phyloP scores from a whole-genome alignment of 441 rosid species.

The Gossypium schwendimanii region DNA sequence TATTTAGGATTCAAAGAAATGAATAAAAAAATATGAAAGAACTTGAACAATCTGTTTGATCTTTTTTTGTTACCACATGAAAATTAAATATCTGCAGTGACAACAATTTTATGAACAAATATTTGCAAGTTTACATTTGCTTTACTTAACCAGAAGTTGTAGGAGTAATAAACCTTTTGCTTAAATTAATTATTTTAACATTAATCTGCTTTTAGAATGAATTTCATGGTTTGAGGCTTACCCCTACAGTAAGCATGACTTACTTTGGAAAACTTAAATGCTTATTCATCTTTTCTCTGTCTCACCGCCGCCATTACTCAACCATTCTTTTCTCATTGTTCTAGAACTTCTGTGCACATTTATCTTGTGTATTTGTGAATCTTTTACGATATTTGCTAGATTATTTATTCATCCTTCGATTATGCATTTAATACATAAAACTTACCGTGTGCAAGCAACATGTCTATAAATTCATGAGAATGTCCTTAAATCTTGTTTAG shows the following conservation, averaged over 20 bases:
- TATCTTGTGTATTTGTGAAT: neutral
- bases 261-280: neutral
- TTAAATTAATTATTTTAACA: neutral
- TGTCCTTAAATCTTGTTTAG: neutral
- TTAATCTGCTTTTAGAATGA: neutral
- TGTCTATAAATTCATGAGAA: neutral
- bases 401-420: neutral
- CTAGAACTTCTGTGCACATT: neutral
- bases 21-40: neutral
- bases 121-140: neutral
- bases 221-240: neutral
- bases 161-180: neutral
- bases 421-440: neutral
- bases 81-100: neutral
- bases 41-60: neutral
- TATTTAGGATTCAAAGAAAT: neutral
- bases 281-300: neutral
- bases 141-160: neutral
- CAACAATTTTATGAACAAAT: neutral
- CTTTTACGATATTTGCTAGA: neutral
- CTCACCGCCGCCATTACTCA: neutral
- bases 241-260: neutral
- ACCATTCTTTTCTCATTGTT: neutral
- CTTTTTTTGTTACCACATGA: neutral
- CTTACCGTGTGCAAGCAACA: neutral